phyloP scores from a whole-genome alignment of 768 basidiomycete genomes.

The Goffeauzyma gilvescens region DNA sequence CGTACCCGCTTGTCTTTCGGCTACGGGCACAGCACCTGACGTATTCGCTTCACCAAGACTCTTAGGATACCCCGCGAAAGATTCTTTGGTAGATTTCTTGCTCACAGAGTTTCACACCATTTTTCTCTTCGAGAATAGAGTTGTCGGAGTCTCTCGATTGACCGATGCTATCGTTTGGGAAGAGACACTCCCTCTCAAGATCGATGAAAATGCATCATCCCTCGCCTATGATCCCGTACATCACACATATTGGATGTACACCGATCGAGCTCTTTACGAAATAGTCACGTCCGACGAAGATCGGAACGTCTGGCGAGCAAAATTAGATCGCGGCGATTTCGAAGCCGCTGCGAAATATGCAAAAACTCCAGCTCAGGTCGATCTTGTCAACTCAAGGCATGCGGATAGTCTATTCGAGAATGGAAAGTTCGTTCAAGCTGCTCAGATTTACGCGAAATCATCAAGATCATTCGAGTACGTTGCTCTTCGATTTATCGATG shows the following conservation, averaged over 20 bases:
- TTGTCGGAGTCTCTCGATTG: conserved; percentile 58
- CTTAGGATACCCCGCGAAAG: neutral
- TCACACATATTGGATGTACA: conserved; percentile 86
- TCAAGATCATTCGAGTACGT: conserved; percentile 73
- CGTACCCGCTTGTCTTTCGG: conserved; percentile 42
- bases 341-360: conserved; percentile 63
- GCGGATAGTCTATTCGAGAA: conserved; percentile 60
- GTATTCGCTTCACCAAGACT: conserved; percentile 10
- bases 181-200: conserved; percentile 59
- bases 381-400: conserved; percentile 63
- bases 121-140: conserved; percentile 57
- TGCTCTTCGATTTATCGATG: conserved; percentile 70
- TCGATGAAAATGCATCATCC: too few species aligned
- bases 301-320: conserved; percentile 84
- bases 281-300: conserved; percentile 70
- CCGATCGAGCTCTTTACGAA: conserved; percentile 73
- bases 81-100: conserved; percentile 33
- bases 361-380: conserved; percentile 72
- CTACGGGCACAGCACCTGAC: too few species aligned
- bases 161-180: conserved; percentile 69
- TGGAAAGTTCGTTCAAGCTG: conserved; percentile 71
- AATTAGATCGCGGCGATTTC: conserved; percentile 56
- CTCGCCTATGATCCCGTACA: conserved; percentile 67
- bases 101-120: conserved; percentile 87
- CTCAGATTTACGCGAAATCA: conserved; percentile 77